These are phyloP conservation scores for Chlorella sorokiniana DNA, from an alignment of 139 green algal genomes.

Conservation along the genomic window DNA sequence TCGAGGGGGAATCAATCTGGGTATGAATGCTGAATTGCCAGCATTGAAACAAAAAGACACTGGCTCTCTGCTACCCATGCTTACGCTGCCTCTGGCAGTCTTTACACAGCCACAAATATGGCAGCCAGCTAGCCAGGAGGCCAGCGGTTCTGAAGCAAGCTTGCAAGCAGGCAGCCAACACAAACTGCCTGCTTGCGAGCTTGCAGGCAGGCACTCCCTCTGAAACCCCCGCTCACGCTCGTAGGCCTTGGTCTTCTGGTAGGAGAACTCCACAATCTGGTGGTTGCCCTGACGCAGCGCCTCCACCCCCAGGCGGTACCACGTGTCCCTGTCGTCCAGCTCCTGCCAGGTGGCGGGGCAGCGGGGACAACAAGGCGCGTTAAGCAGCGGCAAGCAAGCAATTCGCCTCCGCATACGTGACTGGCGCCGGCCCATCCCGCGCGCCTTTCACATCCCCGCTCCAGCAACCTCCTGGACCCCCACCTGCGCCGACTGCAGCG, in stretches of 20 bases:
- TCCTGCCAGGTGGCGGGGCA: slow-evolving; percentile 48
- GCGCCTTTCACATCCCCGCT: no score
- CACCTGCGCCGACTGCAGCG: slow-evolving; percentile 89
- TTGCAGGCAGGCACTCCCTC: neutral
- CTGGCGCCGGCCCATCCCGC: no score
- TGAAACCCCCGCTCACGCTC: slow-evolving; percentile 59
- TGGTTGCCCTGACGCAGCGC: slow-evolving; percentile 92
- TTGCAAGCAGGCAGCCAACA: no score
- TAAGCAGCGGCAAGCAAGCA: neutral
- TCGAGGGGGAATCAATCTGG: no score
- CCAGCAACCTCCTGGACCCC: neutral
- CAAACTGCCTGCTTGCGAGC: no score
- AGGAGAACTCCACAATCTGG: slow-evolving; percentile 98
- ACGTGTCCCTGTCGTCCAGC: slow-evolving; percentile 96
- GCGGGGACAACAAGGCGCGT: neutral
- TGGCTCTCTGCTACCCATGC: no score
- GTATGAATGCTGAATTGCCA: no score
- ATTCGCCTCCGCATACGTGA: neutral
- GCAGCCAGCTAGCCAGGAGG: no score
- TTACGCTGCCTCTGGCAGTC: no score
- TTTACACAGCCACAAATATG: no score
- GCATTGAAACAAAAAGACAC: neutral
- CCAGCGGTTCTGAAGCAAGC: no score
- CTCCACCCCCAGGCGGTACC: slow-evolving; percentile 91
- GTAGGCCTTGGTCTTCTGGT: slow-evolving; percentile 99